Conservation (phyloP, 2,329 filamentous ascomycete species). For the Chalaropsis ovoidea region DNA sequence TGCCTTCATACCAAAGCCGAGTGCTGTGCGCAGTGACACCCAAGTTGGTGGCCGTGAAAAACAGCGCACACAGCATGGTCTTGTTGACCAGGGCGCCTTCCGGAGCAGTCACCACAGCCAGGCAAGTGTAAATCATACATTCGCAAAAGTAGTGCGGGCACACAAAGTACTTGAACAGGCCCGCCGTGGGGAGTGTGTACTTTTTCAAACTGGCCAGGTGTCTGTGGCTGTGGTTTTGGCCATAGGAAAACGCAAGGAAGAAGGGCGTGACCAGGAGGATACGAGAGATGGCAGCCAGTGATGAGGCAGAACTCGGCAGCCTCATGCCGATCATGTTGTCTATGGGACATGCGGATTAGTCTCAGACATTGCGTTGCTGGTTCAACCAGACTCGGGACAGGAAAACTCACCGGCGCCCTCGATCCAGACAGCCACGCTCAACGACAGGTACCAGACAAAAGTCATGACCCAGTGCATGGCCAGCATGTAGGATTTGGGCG, state of each 20-base stretch:
- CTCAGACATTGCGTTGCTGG: neutral
- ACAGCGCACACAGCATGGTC: slow-evolving; percentile 58
- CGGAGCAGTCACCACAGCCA: slow-evolving; percentile 66
- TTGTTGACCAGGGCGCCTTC: slow-evolving; percentile 54
- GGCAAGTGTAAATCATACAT: slow-evolving; percentile 69
- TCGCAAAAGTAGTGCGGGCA: slow-evolving; percentile 91
- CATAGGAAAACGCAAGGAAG: slow-evolving; percentile 58
- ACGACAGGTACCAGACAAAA: slow-evolving; percentile 62
- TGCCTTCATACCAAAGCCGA: slow-evolving; percentile 64
- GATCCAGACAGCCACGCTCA: slow-evolving; percentile 71
- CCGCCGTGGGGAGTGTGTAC: slow-evolving; percentile 69
- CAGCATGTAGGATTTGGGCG: slow-evolving; percentile 67
- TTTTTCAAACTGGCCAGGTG: slow-evolving; percentile 63
- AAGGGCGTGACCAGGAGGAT: slow-evolving; percentile 43
- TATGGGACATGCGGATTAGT: neutral
- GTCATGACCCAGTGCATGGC: slow-evolving; percentile 73
- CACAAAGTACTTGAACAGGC: slow-evolving; percentile 60
- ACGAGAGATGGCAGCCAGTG: slow-evolving; percentile 11
- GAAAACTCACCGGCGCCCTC: slow-evolving; percentile 59
- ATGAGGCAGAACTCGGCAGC: neutral
- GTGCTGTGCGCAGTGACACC: slow-evolving; percentile 71
- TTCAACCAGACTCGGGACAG: neutral
- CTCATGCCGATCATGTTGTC: neutral
- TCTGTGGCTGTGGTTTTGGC: slow-evolving; percentile 65
- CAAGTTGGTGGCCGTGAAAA: slow-evolving; percentile 71